Percentiles rank a stretch among this genome's conserved stretches.
Evolutionary conservation across 306 rosid genomes (phyloP).

Genomic region (Parietaria judaica): DNA sequence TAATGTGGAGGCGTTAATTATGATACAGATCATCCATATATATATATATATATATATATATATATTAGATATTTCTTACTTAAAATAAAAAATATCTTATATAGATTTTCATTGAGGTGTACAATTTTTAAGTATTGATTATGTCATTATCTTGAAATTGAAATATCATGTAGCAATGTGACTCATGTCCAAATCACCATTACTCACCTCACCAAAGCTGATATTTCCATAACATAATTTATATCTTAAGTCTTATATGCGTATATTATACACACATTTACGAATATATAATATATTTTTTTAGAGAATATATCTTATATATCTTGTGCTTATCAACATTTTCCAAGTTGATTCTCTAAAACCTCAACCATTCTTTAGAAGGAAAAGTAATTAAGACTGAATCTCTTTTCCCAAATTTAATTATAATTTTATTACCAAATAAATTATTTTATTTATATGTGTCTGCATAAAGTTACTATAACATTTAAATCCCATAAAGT

Average conservation of each 20-base stretch:
- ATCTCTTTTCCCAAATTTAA: background rate
- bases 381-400: background rate
- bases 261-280: no score
- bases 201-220: background rate
- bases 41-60: no score
- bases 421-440: no score
- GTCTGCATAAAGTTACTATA: conserved; percentile 2
- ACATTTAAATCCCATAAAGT: conserved; percentile 1
- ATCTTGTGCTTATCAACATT: background rate
- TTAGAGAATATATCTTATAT: no score
- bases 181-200: background rate
- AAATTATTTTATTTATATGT: no score
- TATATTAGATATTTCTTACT: background rate
- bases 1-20: background rate
- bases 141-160: conserved; percentile 1
- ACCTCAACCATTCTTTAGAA: background rate
- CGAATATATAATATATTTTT: no score
- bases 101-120: no score
- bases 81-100: background rate
- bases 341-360: background rate
- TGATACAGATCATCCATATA: conserved; percentile 1
- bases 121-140: background rate
- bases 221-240: background rate
- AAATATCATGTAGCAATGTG: background rate
- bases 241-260: background rate